phyloP scores from a whole-genome alignment of 768 basidiomycete species.

The Leccinum olivaceopallidum region DNA sequence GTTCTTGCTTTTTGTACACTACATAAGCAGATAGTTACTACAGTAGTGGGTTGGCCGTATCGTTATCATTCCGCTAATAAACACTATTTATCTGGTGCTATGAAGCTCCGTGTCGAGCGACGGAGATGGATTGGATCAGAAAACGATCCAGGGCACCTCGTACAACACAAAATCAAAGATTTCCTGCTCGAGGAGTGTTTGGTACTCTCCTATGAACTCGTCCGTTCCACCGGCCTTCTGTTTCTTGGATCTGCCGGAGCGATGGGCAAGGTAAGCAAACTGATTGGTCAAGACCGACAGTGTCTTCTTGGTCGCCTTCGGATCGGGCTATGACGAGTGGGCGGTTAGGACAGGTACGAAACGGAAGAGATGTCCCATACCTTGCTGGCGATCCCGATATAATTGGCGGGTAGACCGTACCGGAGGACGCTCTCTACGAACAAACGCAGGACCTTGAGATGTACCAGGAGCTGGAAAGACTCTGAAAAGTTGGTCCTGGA shows the following conservation, averaged over 20 bases:
- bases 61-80: conserved; percentile 63
- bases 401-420: conserved; percentile 94
- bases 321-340: conserved; percentile 64
- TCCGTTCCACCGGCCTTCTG: conserved; percentile 42
- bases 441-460: conserved; percentile 87
- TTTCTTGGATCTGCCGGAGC: conserved; percentile 50
- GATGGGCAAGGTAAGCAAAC: conserved; percentile 79
- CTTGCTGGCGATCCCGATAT: conserved; percentile 79
- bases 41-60: conserved; percentile 58
- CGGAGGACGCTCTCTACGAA: conserved; percentile 95
- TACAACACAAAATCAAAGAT: conserved; percentile 94
- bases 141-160: conserved; percentile 89
- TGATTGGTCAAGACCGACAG: conserved; percentile 72
- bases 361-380: conserved; percentile 38
- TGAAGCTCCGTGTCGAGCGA: not conserved
- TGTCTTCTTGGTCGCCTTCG: conserved; percentile 79
- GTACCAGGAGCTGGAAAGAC: conserved; percentile 90
- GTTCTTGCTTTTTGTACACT: conserved; percentile 37
- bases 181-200: conserved; percentile 91
- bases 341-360: conserved; percentile 3
- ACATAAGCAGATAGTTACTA: conserved; percentile 49
- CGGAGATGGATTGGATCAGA: conserved; percentile 35
- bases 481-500: conserved; percentile 97
- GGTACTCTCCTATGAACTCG: conserved; percentile 89
- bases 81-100: conserved; percentile 36